phyloP scores from a whole-genome alignment of 441 rosid species.

The Erysimum cheiri region DNA sequence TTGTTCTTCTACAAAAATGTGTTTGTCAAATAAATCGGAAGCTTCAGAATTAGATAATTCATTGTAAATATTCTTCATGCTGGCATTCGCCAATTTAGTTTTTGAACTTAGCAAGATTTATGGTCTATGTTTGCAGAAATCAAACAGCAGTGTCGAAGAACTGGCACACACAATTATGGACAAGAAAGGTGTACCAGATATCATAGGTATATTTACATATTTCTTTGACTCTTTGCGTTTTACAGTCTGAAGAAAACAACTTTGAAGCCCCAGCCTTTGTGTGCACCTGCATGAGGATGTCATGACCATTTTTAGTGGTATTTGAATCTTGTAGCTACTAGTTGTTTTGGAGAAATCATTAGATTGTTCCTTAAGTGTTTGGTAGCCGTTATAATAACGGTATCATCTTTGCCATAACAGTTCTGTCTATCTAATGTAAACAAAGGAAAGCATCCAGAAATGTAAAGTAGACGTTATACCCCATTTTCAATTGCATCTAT shows the following conservation, averaged over 20 bases:
- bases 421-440: too few relatives aligned
- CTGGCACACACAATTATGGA: slow-evolving; percentile 72
- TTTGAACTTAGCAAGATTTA: slow-evolving; percentile 20
- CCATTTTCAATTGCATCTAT: not conserved
- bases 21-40: not conserved
- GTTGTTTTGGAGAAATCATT: slow-evolving; percentile 16
- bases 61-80: not conserved
- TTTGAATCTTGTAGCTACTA: not conserved
- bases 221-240: not conserved
- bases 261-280: not conserved
- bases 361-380: slow-evolving; percentile 3
- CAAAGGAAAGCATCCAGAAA: too few relatives aligned
- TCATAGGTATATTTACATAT: slow-evolving; percentile 58
- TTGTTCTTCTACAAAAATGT: slow-evolving; percentile 4
- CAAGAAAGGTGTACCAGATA: slow-evolving; percentile 87
- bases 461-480: not conserved
- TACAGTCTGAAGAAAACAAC: not conserved
- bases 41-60: not conserved
- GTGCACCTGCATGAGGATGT: not conserved
- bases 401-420: not conserved
- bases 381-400: not conserved
- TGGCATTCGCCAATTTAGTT: not conserved
- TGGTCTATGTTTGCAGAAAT: slow-evolving; percentile 52
- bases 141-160: slow-evolving; percentile 79
- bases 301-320: not conserved